phyloP scores from a whole-genome alignment of 371 early-diverging fungal species.

The Mucor indicus region DNA sequence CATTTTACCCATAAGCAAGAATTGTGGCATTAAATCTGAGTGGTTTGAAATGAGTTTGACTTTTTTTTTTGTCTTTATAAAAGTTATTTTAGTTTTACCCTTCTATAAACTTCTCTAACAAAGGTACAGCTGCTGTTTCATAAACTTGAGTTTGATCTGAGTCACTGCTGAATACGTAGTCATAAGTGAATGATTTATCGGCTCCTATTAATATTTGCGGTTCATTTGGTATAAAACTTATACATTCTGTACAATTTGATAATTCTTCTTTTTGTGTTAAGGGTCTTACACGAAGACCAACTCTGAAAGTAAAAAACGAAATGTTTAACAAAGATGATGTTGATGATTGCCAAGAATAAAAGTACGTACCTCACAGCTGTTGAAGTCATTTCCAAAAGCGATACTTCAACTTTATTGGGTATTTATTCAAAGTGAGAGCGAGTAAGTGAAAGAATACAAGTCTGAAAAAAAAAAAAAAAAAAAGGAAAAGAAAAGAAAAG shows the following conservation, averaged over 20 bases:
- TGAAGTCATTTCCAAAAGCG: constrained; percentile 8
- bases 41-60: not conserved
- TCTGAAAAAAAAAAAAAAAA: not conserved
- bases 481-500: not conserved
- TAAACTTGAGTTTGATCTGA: constrained; percentile 68
- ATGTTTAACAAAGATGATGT: not conserved
- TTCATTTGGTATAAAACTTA: constrained; percentile 60
- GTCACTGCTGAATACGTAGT: constrained; percentile 75
- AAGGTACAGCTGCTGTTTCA: constrained; percentile 60
- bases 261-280: constrained; percentile 70
- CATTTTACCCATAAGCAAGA: constrained; percentile 89
- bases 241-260: constrained; percentile 63
- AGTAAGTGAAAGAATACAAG: not conserved
- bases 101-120: constrained; percentile 80
- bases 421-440: not conserved
- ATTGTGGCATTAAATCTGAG: constrained; percentile 75
- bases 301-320: constrained; percentile 39
- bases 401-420: not conserved
- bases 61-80: not conserved
- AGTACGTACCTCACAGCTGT: constrained; percentile 12
- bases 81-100: constrained; percentile 57
- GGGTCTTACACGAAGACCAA: constrained; percentile 80
- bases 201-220: constrained; percentile 61
- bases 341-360: not conserved
- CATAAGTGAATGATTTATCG: constrained; percentile 78